Percentiles rank a stretch among this genome's conserved stretches.
Evolutionary conservation across 2,329 filamentous ascomycete species (phyloP).

Genomic region (Cordyceps pruinosa): DNA sequence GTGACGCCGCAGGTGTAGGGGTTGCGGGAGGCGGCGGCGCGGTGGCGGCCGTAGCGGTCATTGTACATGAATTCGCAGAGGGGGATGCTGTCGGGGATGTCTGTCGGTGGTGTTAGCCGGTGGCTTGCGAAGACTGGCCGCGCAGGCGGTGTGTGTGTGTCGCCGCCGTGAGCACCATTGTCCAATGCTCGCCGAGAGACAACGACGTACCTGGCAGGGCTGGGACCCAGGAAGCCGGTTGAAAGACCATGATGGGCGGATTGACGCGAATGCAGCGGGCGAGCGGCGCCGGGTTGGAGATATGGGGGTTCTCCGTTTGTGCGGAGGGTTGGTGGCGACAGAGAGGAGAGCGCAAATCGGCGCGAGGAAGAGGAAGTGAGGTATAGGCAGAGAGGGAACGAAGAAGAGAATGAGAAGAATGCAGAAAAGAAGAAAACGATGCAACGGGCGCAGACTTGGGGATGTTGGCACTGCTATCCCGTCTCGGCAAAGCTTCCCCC

Average conservation of each 20-base stretch:
- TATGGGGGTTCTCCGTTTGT: too few relatives aligned
- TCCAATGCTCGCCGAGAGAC: too few relatives aligned
- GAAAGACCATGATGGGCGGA: constrained; percentile 49
- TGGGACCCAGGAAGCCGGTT: constrained; percentile 55
- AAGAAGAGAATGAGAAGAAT: background rate
- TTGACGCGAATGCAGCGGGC: background rate
- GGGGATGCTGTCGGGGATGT: constrained; percentile 66
- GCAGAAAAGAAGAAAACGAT: background rate
- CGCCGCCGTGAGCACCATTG: too few relatives aligned
- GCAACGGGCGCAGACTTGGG: background rate
- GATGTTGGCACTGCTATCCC: background rate
- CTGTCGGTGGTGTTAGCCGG: constrained; percentile 24
- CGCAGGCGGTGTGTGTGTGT: too few relatives aligned
- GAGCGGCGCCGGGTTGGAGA: background rate
- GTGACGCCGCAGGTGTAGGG: constrained; percentile 74
- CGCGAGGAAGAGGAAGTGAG: background rate
- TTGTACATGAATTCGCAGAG: constrained; percentile 71
- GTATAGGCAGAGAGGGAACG: background rate
- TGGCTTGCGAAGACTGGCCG: too few relatives aligned
- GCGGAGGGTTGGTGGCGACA: background rate
- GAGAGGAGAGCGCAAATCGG: background rate
- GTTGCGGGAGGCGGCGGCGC: constrained; percentile 55
- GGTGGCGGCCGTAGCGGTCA: constrained; percentile 60
- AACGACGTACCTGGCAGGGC: constrained; percentile 43
- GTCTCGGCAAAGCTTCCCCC: background rate